Conservation (phyloP, 331 rosid species). For the Rosa hybrid region DNA sequence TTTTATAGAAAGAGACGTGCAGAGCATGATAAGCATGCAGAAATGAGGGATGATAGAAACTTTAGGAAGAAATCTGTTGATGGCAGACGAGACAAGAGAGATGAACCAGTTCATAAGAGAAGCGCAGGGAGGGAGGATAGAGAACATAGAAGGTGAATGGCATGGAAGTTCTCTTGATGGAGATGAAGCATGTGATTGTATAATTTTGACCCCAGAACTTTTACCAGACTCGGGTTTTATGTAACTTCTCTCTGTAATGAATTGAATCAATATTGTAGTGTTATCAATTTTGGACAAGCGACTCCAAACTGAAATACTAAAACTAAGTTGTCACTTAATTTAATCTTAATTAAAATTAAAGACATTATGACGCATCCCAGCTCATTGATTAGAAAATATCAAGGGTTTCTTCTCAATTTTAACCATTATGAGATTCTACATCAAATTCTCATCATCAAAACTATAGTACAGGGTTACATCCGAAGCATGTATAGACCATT, state of each 20-base stretch:
- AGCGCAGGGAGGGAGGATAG: constrained; percentile 50
- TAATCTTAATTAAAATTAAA: not conserved
- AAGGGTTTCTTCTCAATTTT: not conserved
- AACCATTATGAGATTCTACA: not conserved
- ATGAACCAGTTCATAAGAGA: constrained; percentile 34
- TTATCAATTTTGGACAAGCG: not conserved
- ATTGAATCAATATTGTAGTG: not conserved
- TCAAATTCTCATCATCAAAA: constrained; percentile 5
- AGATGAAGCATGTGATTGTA: constrained; percentile 23
- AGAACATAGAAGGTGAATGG: constrained; percentile 42
- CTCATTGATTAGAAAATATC: not conserved
- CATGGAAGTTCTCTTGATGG: constrained; percentile 25
- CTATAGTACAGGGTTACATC: constrained; percentile 10
- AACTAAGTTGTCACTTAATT: not conserved
- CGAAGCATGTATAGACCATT: not conserved
- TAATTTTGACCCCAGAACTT: not conserved
- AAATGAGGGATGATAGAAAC: constrained; percentile 33
- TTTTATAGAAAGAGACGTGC: constrained; percentile 39
- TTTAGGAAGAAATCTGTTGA: constrained; percentile 33
- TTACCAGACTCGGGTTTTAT: not conserved
- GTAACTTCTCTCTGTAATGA: not conserved
- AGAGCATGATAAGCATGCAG: constrained; percentile 24
- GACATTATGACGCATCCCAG: not conserved
- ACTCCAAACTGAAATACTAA: not conserved
- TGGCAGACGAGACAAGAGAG: constrained; percentile 41